Evolutionary conservation across 331 rosid genomes (phyloP), one percentile per base, ranked within the genome.

Genomic region (Saraca asoca): DNA sequence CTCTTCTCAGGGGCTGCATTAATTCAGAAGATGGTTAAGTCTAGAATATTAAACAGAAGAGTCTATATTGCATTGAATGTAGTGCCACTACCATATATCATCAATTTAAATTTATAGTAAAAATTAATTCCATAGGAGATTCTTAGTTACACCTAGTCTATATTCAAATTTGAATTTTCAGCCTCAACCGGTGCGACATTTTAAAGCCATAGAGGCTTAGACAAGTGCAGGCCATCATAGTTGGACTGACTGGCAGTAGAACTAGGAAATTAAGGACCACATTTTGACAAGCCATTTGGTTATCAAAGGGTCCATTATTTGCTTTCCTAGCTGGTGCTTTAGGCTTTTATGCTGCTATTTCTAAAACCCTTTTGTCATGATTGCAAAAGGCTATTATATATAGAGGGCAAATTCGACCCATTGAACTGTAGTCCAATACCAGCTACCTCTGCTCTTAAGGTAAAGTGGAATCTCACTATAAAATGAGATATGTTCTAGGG

Each of bases 1-100:
- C 95, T 86, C 81, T 94, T 94, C 87, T 94, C 98, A 2, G 97
- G 98, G 46, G 98, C 98, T 94, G 98, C 73, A 34, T 76, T 19
- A 41, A n/a, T 74, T 35, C 24, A 73, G 6, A 59, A 68, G 35
- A 41, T 55, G 37, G 29, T 15, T n/a, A 38, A 57, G 34, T 66
- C 61, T 20, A 48, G 19, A 19, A 59, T 16, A 41, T 20, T 10
- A 7, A 74, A 14, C 5, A 62, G 8, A 53, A 18, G 12, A 14
- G 8, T 24, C 12, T 31, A 17, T 41, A 45, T 31, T 44, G 65
- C 17, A 61, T 15, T 33, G 35, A 48, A 42, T 70, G 33, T 46
- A 17, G 55, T 7, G 14, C 14, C 37, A 59, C 31, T 24, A 24
- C 1, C 31, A 24, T 37, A n/a, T 11, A 66, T 17, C 29, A 68